These are phyloP conservation scores for Pestalotiopsis sp. DNA, from an alignment of 2,329 filamentous ascomycete genomes.

Conservation along the genomic window DNA sequence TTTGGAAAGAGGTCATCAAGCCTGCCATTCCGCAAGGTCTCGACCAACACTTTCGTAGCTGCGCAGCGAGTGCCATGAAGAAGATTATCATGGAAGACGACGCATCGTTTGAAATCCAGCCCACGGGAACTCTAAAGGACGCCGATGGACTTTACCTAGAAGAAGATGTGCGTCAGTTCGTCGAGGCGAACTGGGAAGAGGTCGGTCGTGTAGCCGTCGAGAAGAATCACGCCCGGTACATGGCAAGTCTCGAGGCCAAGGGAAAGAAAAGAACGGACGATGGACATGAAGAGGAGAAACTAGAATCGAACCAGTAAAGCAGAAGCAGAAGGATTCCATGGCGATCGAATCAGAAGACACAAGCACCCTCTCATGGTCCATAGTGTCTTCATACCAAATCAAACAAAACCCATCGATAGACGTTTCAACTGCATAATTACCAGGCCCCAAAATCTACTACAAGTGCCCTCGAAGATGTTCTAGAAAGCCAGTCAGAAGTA, in stretches of 20 bases:
- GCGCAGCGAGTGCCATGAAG: conserved; percentile 40
- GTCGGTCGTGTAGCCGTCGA: conserved; percentile 38
- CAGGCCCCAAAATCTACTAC: too few species aligned
- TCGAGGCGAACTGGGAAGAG: conserved; percentile 38
- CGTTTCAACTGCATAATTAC: too few species aligned
- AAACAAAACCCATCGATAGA: too few species aligned
- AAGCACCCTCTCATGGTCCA: neutral
- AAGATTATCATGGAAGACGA: conserved; percentile 52
- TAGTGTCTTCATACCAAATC: neutral
- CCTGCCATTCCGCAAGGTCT: conserved; percentile 29
- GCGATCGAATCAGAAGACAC: neutral
- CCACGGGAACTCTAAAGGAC: conserved; percentile 31
- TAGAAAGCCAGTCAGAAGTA: too few species aligned
- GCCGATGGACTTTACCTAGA: conserved; percentile 46
- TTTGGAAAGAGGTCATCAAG: conserved; percentile 52
- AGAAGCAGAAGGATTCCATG: neutral
- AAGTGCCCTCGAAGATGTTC: too few species aligned
- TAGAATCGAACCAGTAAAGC: neutral
- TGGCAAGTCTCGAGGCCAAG: conserved; percentile 14
- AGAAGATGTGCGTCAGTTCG: conserved; percentile 44
- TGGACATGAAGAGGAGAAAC: conserved; percentile 9
- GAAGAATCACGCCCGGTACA: conserved; percentile 23
- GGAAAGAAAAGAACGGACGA: neutral
- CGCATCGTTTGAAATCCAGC: conserved; percentile 35
- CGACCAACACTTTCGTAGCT: conserved; percentile 2